phyloP scores from a whole-genome alignment of 2,329 filamentous ascomycete genomes.

The Cordyceps tenuipes region DNA sequence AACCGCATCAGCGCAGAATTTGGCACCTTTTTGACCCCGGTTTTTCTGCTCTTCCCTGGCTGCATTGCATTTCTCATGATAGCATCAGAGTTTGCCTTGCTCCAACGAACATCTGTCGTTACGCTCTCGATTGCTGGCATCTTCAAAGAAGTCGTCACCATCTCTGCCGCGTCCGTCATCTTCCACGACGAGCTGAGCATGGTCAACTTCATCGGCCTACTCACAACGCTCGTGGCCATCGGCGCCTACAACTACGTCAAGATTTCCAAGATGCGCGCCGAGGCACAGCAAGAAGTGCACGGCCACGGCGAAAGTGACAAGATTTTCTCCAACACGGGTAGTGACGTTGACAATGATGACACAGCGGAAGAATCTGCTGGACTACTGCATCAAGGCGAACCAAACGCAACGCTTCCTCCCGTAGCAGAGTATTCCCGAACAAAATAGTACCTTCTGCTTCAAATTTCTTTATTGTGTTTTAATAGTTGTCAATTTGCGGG shows the following conservation, averaged over 20 bases:
- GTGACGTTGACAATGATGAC: conserved; percentile 34
- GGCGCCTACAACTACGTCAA: conserved; percentile 91
- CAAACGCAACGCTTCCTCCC: neutral
- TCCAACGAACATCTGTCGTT: conserved; percentile 91
- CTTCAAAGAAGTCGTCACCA: conserved; percentile 98
- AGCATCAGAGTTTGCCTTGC: conserved; percentile 84
- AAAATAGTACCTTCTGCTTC: neutral
- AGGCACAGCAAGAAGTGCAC: conserved; percentile 52
- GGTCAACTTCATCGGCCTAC: conserved; percentile 77
- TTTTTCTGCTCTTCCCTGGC: conserved; percentile 82
- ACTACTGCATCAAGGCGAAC: conserved; percentile 29
- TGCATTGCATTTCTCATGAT: conserved; percentile 95
- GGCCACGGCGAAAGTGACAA: conserved; percentile 26
- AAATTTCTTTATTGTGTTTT: neutral
- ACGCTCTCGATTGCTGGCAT: conserved; percentile 95
- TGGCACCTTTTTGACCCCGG: conserved; percentile 56
- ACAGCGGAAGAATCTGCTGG: conserved; percentile 37
- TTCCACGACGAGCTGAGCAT: conserved; percentile 83
- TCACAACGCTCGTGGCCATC: conserved; percentile 86
- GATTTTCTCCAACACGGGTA: conserved; percentile 28
- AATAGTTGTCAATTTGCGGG: neutral
- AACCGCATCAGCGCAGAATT: conserved; percentile 54
- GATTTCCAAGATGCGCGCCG: conserved; percentile 75
- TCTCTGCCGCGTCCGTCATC: conserved; percentile 75
- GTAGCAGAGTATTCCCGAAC: neutral